Evolutionary conservation across 164 flowering plant genomes (phyloP).

Genomic region (Platanus orientalis): DNA sequence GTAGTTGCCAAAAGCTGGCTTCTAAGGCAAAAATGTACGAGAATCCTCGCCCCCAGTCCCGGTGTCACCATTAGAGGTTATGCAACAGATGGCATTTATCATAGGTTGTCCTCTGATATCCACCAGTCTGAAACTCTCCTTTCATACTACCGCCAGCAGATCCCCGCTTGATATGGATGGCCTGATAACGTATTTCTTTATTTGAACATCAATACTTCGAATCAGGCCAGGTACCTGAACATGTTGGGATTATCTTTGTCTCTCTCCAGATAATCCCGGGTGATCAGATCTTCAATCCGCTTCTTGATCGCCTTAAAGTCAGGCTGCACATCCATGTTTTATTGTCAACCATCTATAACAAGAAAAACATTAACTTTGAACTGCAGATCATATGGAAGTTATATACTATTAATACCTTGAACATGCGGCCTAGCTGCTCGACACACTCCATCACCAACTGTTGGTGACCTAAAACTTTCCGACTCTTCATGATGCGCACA

Average conservation of each 20-base stretch:
- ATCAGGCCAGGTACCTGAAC: constrained; percentile 61
- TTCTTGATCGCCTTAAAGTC: constrained; percentile 63
- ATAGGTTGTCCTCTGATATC: constrained; percentile 1
- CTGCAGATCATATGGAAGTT: neutral
- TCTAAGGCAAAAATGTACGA: constrained; percentile 23
- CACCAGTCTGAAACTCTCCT: neutral
- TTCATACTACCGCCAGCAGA: constrained; percentile 9
- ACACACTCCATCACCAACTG: constrained; percentile 74
- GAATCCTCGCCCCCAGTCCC: constrained; percentile 11
- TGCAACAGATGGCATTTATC: neutral
- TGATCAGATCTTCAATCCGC: constrained; percentile 59
- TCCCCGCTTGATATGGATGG: neutral
- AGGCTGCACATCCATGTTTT: constrained; percentile 38
- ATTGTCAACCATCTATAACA: neutral
- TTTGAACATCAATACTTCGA: neutral
- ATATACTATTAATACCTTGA: constrained; percentile 35
- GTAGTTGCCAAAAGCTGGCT: constrained; percentile 9
- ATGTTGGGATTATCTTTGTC: constrained; percentile 57
- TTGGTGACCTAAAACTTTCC: constrained; percentile 65
- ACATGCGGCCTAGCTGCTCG: constrained; percentile 69
- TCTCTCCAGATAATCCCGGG: constrained; percentile 65
- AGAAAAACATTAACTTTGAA: neutral
- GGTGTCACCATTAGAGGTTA: constrained; percentile 6
- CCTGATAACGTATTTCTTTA: neutral
- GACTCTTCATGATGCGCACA: constrained; percentile 80